phyloP scores from a whole-genome alignment of 345 rosid species.

The Dovyalis caffra region DNA sequence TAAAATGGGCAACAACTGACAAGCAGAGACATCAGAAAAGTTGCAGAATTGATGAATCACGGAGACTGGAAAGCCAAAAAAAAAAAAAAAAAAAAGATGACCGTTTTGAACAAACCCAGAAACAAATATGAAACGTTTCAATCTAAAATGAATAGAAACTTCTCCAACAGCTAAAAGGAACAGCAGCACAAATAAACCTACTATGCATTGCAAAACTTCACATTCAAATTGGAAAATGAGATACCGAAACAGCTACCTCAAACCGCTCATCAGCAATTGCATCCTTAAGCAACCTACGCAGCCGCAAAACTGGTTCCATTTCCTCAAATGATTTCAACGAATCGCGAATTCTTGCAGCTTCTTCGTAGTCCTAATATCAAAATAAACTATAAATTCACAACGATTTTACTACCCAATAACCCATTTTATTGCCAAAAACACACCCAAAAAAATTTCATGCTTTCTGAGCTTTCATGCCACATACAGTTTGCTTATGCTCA shows the following conservation, averaged over 20 bases:
- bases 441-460: background rate
- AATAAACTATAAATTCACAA: background rate
- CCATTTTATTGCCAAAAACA: background rate
- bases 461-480: background rate
- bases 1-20: background rate
- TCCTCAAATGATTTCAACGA: slow-evolving; percentile 61
- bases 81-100: background rate
- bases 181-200: background rate
- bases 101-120: background rate
- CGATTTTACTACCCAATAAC: background rate
- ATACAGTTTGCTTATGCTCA: background rate
- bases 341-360: slow-evolving; percentile 67
- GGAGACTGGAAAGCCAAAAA: background rate
- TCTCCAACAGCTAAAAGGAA: background rate
- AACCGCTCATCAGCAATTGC: slow-evolving; percentile 54
- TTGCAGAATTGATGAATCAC: background rate
- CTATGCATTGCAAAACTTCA: background rate
- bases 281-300: slow-evolving; percentile 52
- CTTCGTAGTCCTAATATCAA: slow-evolving; percentile 54
- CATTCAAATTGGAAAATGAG: background rate
- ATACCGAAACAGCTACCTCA: slow-evolving; percentile 39
- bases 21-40: background rate
- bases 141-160: background rate
- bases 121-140: background rate
- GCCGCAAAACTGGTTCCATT: slow-evolving; percentile 60